A percentile compares a stretch with the other conserved stretches of the same genome.
phyloP scores from a whole-genome alignment of 352 stramenopile genomes.

The Pythium guiyangense region DNA sequence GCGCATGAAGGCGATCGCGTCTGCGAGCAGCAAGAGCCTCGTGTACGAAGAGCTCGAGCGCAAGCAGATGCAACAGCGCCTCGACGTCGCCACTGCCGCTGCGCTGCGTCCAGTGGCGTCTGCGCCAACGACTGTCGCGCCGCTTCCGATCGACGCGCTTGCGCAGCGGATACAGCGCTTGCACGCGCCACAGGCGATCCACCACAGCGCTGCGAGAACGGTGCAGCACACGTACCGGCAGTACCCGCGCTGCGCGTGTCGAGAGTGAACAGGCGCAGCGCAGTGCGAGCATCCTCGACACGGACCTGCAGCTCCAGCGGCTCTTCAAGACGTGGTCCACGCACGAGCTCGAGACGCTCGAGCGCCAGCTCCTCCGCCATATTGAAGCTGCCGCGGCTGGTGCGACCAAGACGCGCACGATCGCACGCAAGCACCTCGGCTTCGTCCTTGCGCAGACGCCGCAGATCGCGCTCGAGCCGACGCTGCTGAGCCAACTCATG shows the following conservation, averaged over 20 bases:
- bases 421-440: conserved; percentile 47
- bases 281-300: conserved; percentile 20
- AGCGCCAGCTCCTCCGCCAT: conserved; percentile 26
- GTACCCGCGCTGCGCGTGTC: conserved; percentile 21
- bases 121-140: neutral
- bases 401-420: conserved; percentile 17
- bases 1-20: conserved; percentile 70
- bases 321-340: conserved; percentile 35
- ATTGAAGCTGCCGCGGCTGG: conserved; percentile 36
- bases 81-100: conserved; percentile 4
- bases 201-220: conserved; percentile 37
- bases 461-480: conserved; percentile 33
- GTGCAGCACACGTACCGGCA: conserved; percentile 36
- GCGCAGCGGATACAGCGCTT: conserved; percentile 24
- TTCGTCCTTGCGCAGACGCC: conserved; percentile 48
- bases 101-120: neutral
- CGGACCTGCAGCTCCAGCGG: conserved; percentile 31
- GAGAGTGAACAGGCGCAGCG: conserved; percentile 1
- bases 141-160: conserved; percentile 14
- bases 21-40: conserved; percentile 55
- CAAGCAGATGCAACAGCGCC: conserved; percentile 26
- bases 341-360: conserved; percentile 29
- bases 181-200: conserved; percentile 26
- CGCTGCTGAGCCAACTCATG: conserved; percentile 33
- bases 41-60: conserved; percentile 73